Base-by-base conservation (phyloP, 2,329 filamentous ascomycete species). In the Colletotrichum graminicola region DNA sequence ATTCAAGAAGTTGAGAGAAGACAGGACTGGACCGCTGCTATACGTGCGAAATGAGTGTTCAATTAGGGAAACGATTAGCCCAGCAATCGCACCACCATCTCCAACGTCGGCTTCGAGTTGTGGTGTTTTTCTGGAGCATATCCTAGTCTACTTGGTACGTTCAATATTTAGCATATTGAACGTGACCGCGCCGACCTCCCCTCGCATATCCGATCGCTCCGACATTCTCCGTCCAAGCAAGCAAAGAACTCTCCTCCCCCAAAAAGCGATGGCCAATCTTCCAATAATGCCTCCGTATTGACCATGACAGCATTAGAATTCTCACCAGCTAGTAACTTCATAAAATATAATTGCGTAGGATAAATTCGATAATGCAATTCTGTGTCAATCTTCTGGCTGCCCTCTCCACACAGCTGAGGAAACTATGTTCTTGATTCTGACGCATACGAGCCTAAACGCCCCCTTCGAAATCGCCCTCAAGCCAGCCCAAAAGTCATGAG, bases 1-100 rank as follows among this genome's bases (percentile, higher is more conserved):
- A 87, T 83, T 80, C 79, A 84, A 83, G 70, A 76, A 73, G 55
- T 71, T 72, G 45, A 62, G 54, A 72, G 47, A 72, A 41, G 60
- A 60, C 18, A n/a, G 43, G 54, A 60, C 23, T 62, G 59, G 59
- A 55, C 23, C 52, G 32, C 32, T 60, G 59, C 59, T 54, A 57
- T 18, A 52, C 45, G 54, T 68, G 65, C 63, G 32, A 60, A 39
- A 60, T 64, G 68, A 69, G 39, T 72, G 69, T 64, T 72, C 55
- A 64, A 61, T 69, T 64, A 63, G 54, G 54, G 60, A n/a, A 60
- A 54, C 47, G 49, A 55, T 47, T 51, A 21, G 63, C 54, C 51
- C 41, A 60, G 45, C 59, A 43, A 66, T 36, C 21, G 29, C 34
- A 36, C 60, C 54, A 64, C 32, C 16, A 60, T 43, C 39, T 55